These are phyloP conservation scores for Elsinoe arachidis DNA, from an alignment of 2,329 filamentous ascomycete species.

Conservation along the genomic window DNA sequence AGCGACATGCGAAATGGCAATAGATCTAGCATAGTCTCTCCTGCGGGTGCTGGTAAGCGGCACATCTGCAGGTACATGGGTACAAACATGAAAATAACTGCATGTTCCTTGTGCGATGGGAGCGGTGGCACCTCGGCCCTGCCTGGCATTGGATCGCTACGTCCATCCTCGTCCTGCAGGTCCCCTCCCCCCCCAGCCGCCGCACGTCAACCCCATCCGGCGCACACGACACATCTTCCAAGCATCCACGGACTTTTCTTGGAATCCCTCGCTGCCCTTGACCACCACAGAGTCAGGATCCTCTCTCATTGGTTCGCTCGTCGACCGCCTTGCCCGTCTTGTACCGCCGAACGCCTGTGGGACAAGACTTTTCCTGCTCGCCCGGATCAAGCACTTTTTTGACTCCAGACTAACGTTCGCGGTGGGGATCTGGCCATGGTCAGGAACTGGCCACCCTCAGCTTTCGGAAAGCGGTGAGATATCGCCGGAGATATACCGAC, in stretches of 20 bases:
- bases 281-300: background rate
- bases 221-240: background rate
- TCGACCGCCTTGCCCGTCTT: background rate
- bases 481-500: too few species aligned
- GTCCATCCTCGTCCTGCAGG: background rate
- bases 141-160: background rate
- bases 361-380: background rate
- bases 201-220: background rate
- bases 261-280: background rate
- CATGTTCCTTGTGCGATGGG: background rate
- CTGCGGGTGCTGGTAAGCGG: background rate
- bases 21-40: background rate
- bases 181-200: slow-evolving; percentile 1
- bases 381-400: background rate
- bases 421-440: too few species aligned
- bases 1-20: background rate
- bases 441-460: too few species aligned
- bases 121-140: slow-evolving; percentile 7
- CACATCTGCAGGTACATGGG: slow-evolving; percentile 1
- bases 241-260: background rate
- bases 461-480: too few species aligned
- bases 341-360: background rate
- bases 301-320: background rate
- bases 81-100: background rate
- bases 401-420: slow-evolving; percentile 2